A percentile compares a stretch with the other conserved stretches of the same genome.
Conservation (phyloP, 805 yeast genomes). For the Wickerhamomyces subpelliculosus region DNA sequence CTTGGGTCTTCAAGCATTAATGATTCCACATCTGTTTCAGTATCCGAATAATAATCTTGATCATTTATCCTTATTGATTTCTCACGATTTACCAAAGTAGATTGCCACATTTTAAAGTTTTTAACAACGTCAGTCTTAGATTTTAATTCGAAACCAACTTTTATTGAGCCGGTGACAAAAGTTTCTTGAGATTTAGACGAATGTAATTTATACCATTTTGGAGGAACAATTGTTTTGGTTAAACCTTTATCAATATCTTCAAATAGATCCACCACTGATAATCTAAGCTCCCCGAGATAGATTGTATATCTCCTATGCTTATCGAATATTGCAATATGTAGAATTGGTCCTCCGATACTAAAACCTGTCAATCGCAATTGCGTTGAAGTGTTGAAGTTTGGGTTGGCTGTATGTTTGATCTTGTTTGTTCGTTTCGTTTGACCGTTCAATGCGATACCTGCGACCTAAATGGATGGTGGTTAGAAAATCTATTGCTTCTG, state of each 20-base stretch:
- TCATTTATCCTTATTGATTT: constrained; percentile 12
- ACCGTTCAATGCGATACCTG: constrained; percentile 19
- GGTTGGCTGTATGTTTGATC: constrained; percentile 17
- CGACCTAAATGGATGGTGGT: constrained; percentile 10
- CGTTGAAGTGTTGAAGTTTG: constrained; percentile 16
- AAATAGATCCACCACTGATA: constrained; percentile 15
- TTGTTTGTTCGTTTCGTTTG: constrained; percentile 15
- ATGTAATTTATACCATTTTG: constrained; percentile 39
- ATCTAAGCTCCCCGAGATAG: constrained; percentile 21
- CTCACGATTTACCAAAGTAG: constrained; percentile 2
- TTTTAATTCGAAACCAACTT: constrained; percentile 34
- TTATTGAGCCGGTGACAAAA: constrained; percentile 42
- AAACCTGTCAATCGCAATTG: constrained; percentile 7
- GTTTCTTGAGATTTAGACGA: constrained; percentile 32
- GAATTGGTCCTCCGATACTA: constrained; percentile 8
- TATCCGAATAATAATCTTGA: constrained; percentile 20
- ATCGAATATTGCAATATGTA: constrained; percentile 20
- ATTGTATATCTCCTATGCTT: constrained; percentile 20
- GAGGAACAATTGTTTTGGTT: constrained; percentile 9
- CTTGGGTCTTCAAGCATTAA: constrained; percentile 9
- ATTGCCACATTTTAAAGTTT: constrained; percentile 15
- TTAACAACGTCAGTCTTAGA: constrained; percentile 15
- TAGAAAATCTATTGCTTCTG: no score
- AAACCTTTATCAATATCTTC: constrained; percentile 4
- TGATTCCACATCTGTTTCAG: constrained; percentile 21